Evolutionary conservation across 169 alveolate genomes (phyloP), one percentile per base, ranked within the genome.

Genomic region (Cytauxzoon felis): DNA sequence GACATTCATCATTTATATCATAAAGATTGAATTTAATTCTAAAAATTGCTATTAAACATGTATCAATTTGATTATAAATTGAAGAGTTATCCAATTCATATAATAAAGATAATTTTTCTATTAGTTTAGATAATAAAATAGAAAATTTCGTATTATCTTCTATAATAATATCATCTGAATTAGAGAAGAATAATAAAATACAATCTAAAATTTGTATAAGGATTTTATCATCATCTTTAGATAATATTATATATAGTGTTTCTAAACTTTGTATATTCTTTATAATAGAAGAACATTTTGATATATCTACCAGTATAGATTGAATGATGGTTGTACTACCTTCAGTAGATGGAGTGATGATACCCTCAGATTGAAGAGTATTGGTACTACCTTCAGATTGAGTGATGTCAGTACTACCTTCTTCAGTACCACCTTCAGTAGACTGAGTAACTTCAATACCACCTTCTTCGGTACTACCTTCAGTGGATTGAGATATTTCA

Each of bases 31-130:
- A 18, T 24, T 24, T 21, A 63, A 42, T 64, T 42, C 49, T 24
- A 41, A 73, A 73, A 21, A 73, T 42, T 13, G 70, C 48, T 9
- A 63, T 60, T 8, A 73, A 42, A 34, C 78, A 63, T 7, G 76
- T 50, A 54, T 73, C 69, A 27, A 73, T 6, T 18, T 19, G 76
- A 8, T 73, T 66, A 11, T 29, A 27, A 6, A 9, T 3, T 36
- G 34, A 70, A 4, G n/a, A n/a, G 18, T 26, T 4, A 33, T 64
- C 78, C 26, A 59, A 47, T 13, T 73, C 84, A n/a, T 36, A 38
- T 38, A 33, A 9, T 19, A 49, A 30, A 2, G 47, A n/a, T n/a
- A 73, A 50, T n/a, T 58, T 41, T 23, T 52, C 63, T 51, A 63
- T 32, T 0, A 72, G 7, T 26, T 48, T 54, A 24, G 9, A 27